Conservation (phyloP, 2,329 filamentous ascomycete genomes). For the Calonectria honghensis region DNA sequence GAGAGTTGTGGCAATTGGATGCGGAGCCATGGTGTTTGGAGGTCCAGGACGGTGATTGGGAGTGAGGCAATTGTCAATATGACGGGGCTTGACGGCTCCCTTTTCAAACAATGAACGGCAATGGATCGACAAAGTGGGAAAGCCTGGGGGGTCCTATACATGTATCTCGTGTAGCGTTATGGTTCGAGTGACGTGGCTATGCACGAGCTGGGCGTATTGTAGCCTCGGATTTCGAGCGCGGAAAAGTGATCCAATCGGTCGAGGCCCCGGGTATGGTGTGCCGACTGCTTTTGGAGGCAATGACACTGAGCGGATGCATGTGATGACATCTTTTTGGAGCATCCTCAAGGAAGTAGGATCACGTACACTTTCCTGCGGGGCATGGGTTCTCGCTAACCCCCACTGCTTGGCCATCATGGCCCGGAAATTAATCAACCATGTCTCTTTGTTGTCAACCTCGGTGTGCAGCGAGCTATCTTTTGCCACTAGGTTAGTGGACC, state of each 20-base stretch:
- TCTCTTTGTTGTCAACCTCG: neutral
- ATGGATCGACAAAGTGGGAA: conserved; percentile 3
- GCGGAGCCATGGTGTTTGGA: neutral
- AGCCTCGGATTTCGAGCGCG: neutral
- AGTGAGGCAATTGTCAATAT: conserved; percentile 13
- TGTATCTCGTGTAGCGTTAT: conserved; percentile 4
- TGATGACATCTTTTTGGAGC: conserved; percentile 17
- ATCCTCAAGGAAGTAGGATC: conserved; percentile 15
- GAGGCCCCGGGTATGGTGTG: neutral
- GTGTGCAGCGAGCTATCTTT: conserved; percentile 16
- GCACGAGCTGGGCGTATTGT: neutral
- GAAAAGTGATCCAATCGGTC: neutral
- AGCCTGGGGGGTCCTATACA: neutral
- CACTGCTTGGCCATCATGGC: conserved; percentile 8
- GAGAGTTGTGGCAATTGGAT: conserved; percentile 14
- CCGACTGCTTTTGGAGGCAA: neutral
- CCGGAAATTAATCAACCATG: conserved; percentile 20
- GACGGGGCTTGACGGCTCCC: neutral
- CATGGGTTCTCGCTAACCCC: conserved; percentile 11
- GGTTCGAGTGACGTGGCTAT: conserved; percentile 17
- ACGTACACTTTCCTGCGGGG: neutral
- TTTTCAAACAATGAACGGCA: neutral
- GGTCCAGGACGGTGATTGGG: neutral
- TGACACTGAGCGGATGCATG: neutral
- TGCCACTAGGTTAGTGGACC: conserved; percentile 20